phyloP scores from a whole-genome alignment of 805 yeast species.

The Tetrapisispora fleetii region DNA sequence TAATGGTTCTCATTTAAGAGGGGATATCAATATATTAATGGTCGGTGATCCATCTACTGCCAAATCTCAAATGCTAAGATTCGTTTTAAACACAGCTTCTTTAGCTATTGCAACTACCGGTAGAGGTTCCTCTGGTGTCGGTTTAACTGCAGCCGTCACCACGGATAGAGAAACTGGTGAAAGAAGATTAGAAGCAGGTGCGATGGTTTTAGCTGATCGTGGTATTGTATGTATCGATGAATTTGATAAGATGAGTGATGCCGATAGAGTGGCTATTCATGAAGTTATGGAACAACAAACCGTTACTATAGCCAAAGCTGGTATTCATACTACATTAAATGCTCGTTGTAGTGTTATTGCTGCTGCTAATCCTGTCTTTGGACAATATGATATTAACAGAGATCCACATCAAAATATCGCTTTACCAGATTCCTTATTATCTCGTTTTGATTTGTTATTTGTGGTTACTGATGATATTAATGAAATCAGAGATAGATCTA shows the following conservation, averaged over 20 bases:
- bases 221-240: constrained; percentile 98
- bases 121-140: constrained; percentile 99
- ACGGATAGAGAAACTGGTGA: constrained; percentile 96
- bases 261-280: constrained; percentile 95
- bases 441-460: constrained; percentile 92
- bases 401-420: constrained; percentile 97
- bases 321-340: constrained; percentile 90
- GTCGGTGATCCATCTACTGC: constrained; percentile 99
- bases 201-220: constrained; percentile 96
- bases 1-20: constrained; percentile 94
- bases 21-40: constrained; percentile 92
- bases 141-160: constrained; percentile 97
- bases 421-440: constrained; percentile 86
- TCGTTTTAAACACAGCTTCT: constrained; percentile 89
- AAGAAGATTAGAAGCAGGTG: constrained; percentile 94
- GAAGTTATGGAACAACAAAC: constrained; percentile 99
- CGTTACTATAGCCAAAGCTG: constrained; percentile 95
- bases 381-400: constrained; percentile 91
- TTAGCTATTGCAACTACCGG: constrained; percentile 97
- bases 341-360: constrained; percentile 96
- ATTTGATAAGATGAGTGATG: constrained; percentile 95
- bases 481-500: constrained; percentile 71
- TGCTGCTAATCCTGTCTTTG: constrained; percentile 95
- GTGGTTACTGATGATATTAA: constrained; percentile 94
- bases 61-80: constrained; percentile 88